These are phyloP conservation scores for Coelastrella sp. DNA, from an alignment of 139 green algal species.

Conservation along the genomic window DNA sequence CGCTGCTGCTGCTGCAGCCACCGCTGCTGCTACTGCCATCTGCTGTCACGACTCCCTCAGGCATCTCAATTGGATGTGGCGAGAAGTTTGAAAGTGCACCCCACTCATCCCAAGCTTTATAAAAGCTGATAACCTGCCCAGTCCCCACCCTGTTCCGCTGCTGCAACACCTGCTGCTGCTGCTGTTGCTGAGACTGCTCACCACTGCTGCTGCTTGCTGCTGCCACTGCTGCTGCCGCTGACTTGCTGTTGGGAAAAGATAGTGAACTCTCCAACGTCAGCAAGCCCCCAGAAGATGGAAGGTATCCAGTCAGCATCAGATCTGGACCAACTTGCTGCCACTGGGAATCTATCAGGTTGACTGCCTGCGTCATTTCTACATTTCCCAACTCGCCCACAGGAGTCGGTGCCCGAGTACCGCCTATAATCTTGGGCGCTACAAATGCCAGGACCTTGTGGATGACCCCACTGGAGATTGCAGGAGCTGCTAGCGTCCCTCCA, in stretches of 20 bases:
- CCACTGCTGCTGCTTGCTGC: neutral
- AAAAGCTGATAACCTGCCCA: conserved; percentile 80
- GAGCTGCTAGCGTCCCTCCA: conserved; percentile 94
- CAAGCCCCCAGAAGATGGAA: conserved; percentile 80
- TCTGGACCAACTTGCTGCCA: conserved; percentile 85
- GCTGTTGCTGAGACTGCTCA: conserved; percentile 37
- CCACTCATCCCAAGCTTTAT: conserved; percentile 96
- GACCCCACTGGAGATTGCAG: conserved; percentile 84
- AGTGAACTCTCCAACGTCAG: conserved; percentile 52
- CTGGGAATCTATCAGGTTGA: conserved; percentile 74
- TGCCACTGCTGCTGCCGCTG: conserved; percentile 15
- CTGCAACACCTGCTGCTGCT: conserved; percentile 20
- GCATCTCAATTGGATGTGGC: conserved; percentile 87
- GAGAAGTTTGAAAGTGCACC: conserved; percentile 97
- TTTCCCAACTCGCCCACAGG: conserved; percentile 97
- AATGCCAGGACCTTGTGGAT: conserved; percentile 98
- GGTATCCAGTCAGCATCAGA: conserved; percentile 90
- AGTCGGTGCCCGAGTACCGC: conserved; percentile 83
- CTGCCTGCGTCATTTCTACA: conserved; percentile 95
- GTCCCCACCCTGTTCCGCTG: neutral
- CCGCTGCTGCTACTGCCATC: conserved; percentile 25
- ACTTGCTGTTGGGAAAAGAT: neutral
- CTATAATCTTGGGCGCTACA: conserved; percentile 94
- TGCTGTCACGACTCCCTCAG: neutral
- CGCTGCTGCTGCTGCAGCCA: conserved; percentile 30